phyloP scores from a whole-genome alignment of 306 rosid genomes.

The Purshia tridentata region DNA sequence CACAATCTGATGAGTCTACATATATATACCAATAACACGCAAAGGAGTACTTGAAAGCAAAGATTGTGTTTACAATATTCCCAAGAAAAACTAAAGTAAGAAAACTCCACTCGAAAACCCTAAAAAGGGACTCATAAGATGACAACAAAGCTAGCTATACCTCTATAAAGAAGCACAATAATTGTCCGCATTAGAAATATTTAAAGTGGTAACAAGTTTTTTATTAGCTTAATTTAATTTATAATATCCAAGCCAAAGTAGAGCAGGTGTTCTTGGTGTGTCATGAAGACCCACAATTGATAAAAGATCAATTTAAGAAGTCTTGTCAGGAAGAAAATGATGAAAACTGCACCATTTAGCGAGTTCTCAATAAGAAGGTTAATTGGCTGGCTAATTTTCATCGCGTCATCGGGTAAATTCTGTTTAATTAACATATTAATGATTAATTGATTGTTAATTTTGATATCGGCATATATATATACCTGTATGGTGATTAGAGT shows the following conservation, averaged over 20 bases:
- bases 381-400: no score
- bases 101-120: conserved; percentile 13
- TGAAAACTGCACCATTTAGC: neutral
- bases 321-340: conserved; percentile 7
- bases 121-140: conserved; percentile 15
- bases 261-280: conserved; percentile 11
- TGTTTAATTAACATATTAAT: no score
- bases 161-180: conserved; percentile 22
- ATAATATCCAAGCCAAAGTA: conserved; percentile 4
- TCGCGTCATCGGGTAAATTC: no score
- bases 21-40: no score
- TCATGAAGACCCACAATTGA: neutral
- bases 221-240: neutral
- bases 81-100: neutral
- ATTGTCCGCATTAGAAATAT: conserved; percentile 18
- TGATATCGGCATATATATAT: neutral
- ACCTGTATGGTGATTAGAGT: neutral
- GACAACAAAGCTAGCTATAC: conserved; percentile 3
- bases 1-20: no score
- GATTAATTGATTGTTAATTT: neutral
- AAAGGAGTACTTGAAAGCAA: no score
- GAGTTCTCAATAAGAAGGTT: neutral
- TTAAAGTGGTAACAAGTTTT: neutral
- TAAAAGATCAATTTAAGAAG: neutral
- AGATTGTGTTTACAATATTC: neutral